Conservation (phyloP, 768 basidiomycete species). For the Pulveroboletus sp. region DNA sequence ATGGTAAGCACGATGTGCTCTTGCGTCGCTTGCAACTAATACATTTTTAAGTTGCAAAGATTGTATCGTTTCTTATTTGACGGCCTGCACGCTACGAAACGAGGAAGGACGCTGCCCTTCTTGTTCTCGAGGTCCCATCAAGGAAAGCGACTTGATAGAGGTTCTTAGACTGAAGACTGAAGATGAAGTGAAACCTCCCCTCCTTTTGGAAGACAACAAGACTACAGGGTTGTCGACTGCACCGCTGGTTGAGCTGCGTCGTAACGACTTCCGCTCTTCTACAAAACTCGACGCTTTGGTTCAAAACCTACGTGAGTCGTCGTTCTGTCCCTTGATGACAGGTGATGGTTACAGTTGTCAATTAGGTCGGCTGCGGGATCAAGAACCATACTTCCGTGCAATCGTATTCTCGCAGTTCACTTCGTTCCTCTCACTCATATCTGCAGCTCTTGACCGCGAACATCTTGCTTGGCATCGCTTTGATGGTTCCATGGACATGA, state of each 20-base stretch:
- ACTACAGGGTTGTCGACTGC: constrained; percentile 24
- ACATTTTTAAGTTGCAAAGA: constrained; percentile 71
- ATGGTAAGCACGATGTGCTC: constrained; percentile 46
- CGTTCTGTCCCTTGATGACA: not conserved
- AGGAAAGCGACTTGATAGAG: constrained; percentile 62
- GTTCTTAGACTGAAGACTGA: constrained; percentile 41
- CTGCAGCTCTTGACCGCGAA: constrained; percentile 67
- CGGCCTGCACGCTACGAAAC: constrained; percentile 62
- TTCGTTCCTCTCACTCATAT: constrained; percentile 80
- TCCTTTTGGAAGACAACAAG: constrained; percentile 11
- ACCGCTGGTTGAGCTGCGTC: constrained; percentile 56
- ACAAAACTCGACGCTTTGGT: constrained; percentile 89
- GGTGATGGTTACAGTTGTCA: constrained; percentile 1
- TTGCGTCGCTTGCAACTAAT: not conserved
- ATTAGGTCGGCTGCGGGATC: constrained; percentile 57
- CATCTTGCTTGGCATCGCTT: constrained; percentile 71
- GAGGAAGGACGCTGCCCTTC: constrained; percentile 78
- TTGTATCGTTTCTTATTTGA: constrained; percentile 77
- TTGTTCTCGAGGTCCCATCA: constrained; percentile 69
- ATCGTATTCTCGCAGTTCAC: constrained; percentile 93
- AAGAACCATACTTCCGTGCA: constrained; percentile 77
- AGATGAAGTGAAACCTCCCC: not conserved
- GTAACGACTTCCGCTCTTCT: constrained; percentile 84
- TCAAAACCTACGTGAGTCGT: constrained; percentile 58
- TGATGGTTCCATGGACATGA: constrained; percentile 90